Percentiles rank a stretch among this genome's conserved stretches.
These are phyloP conservation scores for Pholiota microspora DNA, from an alignment of 768 basidiomycete species.

Conservation along the genomic window DNA sequence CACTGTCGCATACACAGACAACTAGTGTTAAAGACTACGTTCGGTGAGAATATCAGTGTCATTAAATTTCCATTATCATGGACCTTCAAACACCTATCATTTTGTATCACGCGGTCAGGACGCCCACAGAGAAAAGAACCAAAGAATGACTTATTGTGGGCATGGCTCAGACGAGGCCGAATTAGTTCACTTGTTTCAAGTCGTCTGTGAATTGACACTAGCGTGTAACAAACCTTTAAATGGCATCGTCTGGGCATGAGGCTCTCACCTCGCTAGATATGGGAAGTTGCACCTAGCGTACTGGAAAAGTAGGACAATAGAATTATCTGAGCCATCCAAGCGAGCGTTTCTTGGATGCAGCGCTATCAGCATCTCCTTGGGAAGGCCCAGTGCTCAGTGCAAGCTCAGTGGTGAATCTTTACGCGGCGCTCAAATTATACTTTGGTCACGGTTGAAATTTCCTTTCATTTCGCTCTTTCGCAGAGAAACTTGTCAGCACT, in stretches of 20 bases:
- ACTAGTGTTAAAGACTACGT: too few species aligned
- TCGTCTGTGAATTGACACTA: too few species aligned
- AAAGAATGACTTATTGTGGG: too few species aligned
- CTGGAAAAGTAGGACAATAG: background rate
- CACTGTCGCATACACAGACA: too few species aligned
- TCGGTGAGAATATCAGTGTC: background rate
- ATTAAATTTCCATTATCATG: background rate
- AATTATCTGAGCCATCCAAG: background rate
- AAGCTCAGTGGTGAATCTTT: too few species aligned
- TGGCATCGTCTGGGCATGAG: background rate
- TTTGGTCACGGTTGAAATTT: background rate
- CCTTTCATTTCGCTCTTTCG: background rate
- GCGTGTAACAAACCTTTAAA: background rate
- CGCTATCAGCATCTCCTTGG: background rate
- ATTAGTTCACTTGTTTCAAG: too few species aligned
- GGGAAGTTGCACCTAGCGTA: background rate
- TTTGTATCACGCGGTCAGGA: too few species aligned
- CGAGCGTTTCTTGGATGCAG: background rate
- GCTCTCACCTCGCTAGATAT: background rate
- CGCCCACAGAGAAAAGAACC: background rate
- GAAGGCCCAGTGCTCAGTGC: background rate
- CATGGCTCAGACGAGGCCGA: too few species aligned
- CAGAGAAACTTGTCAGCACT: background rate
- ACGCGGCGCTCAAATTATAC: background rate
- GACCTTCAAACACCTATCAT: background rate